Conservation (phyloP, 129 eudicot genomes). For the Deinandra increscens region DNA sequence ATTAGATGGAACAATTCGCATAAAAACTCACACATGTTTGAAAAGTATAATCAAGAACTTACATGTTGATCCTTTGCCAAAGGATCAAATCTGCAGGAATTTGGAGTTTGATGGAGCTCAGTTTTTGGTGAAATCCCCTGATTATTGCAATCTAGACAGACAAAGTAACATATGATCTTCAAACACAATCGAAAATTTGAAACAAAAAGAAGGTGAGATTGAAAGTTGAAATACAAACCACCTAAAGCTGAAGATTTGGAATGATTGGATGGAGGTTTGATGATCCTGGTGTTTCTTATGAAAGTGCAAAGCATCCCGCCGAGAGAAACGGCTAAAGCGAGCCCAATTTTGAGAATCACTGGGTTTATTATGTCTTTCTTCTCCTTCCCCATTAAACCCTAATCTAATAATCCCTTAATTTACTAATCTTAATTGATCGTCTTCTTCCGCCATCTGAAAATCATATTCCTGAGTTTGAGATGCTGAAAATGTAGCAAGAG, state of each 20-base stretch:
- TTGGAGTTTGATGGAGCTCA: constrained; percentile 7
- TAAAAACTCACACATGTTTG: not conserved
- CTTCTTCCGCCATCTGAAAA: constrained; percentile 30
- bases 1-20: not conserved
- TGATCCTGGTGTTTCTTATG: not conserved
- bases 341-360: constrained; percentile 60
- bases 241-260: not conserved
- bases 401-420: not conserved
- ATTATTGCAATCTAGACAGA: constrained; percentile 3
- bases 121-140: not conserved
- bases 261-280: not conserved
- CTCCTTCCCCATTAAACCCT: constrained; percentile 41
- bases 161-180: not conserved
- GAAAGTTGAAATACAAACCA: not conserved
- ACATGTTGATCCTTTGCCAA: constrained; percentile 35
- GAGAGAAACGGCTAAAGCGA: constrained; percentile 59
- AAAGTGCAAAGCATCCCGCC: constrained; percentile 60
- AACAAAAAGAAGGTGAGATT: too few relatives aligned
- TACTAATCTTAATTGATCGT: not conserved
- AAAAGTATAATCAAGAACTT: constrained; percentile 24
- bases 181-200: not conserved
- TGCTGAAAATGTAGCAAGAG: too few relatives aligned
- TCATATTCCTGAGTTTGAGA: not conserved
- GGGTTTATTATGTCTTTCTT: constrained; percentile 45
- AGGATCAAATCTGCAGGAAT: constrained; percentile 28